A percentile compares a stretch with the other conserved stretches of the same genome.
Conservation (phyloP, 2,329 filamentous ascomycete species). For the Venturia effusa region DNA sequence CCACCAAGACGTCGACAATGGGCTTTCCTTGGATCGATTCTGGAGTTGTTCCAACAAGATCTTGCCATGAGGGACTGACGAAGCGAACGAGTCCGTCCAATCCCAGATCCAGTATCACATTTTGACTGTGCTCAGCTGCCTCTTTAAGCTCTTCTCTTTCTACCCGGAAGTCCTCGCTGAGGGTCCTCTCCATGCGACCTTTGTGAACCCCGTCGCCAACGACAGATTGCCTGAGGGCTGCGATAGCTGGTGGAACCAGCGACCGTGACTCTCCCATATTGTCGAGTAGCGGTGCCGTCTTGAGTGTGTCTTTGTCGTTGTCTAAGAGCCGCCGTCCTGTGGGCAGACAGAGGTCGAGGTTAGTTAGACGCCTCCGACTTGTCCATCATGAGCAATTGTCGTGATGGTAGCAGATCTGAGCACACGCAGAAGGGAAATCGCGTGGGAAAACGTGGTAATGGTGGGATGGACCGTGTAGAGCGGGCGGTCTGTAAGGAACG, state of each 20-base stretch:
- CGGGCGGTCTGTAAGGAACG: not conserved
- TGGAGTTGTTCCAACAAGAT: slow-evolving; percentile 73
- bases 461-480: not conserved
- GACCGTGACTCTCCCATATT: slow-evolving; percentile 3
- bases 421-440: not conserved
- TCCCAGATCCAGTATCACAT: slow-evolving; percentile 89
- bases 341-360: not conserved
- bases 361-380: slow-evolving; percentile 2
- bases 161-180: slow-evolving; percentile 84
- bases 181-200: slow-evolving; percentile 45
- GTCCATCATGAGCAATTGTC: slow-evolving; percentile 5
- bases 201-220: slow-evolving; percentile 3
- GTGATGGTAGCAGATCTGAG: not conserved
- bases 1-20: slow-evolving; percentile 69
- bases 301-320: not conserved
- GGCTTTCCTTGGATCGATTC: slow-evolving; percentile 63
- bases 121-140: slow-evolving; percentile 90
- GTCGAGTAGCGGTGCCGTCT: not conserved
- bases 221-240: slow-evolving; percentile 9
- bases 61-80: slow-evolving; percentile 92
- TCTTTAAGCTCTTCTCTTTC: slow-evolving; percentile 90
- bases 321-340: not conserved
- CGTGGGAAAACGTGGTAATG: not conserved
- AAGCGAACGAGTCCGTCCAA: slow-evolving; percentile 85
- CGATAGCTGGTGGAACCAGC: slow-evolving; percentile 7